Evolutionary conservation across 495 filamentous ascomycete species (phyloP), one percentile per base, ranked within the genome.

Genomic region (Hypomontagnella monticulosa): DNA sequence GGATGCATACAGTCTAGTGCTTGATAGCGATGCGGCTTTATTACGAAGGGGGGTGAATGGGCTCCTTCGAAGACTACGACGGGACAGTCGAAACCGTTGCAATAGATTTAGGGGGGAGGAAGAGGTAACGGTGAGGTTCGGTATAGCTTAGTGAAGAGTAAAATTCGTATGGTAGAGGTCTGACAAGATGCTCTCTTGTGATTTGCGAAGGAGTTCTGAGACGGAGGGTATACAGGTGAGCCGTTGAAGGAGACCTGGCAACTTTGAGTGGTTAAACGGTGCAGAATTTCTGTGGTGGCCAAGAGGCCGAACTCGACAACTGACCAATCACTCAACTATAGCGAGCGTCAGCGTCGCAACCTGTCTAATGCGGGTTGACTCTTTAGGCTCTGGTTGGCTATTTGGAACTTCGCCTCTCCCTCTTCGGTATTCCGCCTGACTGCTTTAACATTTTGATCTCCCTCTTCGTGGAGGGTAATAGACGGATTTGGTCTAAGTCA

Each of bases 331-430:
- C 15, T 40, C 16, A 16, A 30, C 54, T 44, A 50, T 48, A 49
- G 63, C 65, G n/a, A 36, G 32, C 40, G 55, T 15, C 47, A 58
- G 34, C 53, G 53, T 57, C 53, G 53, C 48, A 67, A 43, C 49
- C 36, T 59, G 27, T 50, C 48, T 63, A 20, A 53, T 52, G 65
- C 53, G 59, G 57, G 54, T 54, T 68, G 54, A 16, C 34, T 53
- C 48, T 57, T 54, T 16, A 41, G 18, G 43, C 32, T 64, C 61
- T 69, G 61, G 66, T 69, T 69, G 66, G 66, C 11, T 11, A 38
- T 57, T 61, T 65, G n/a, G 56, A 1, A 14, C 14, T 53, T 46
- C 51, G 11, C 37, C n/a, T 65, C 43, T 40, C 48, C 46, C 37
- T 69, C 43, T 51, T 56, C 37, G 8, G 30, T 34, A 51, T 65